Conservation (phyloP, 2,329 filamentous ascomycete species). For the Clonostachys chloroleuca region DNA sequence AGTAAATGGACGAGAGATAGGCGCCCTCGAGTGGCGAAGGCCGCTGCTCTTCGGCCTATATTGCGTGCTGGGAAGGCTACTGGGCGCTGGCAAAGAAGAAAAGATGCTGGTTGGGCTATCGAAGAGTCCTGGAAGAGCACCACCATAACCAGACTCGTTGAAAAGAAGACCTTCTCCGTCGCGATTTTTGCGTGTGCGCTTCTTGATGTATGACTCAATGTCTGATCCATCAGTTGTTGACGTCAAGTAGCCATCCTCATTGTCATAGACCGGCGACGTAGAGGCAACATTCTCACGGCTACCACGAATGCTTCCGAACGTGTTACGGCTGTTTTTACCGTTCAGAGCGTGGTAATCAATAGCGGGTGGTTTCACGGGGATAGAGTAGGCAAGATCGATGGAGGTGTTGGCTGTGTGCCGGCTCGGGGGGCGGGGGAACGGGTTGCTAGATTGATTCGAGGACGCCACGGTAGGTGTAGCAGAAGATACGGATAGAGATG, state of each 20-base stretch:
- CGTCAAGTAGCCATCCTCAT: constrained; percentile 7
- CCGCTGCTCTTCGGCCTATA: no score
- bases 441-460: constrained; percentile 33
- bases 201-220: constrained; percentile 16
- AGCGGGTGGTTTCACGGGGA: neutral
- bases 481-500: constrained; percentile 18
- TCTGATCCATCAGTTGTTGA: constrained; percentile 18
- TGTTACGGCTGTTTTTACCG: constrained; percentile 4
- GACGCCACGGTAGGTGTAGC: constrained; percentile 29
- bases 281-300: neutral
- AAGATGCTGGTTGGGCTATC: constrained; percentile 1
- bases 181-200: constrained; percentile 4
- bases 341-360: neutral
- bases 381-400: constrained; percentile 24
- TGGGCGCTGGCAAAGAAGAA: no score
- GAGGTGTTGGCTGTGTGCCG: constrained; percentile 42
- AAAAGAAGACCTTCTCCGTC: constrained; percentile 15
- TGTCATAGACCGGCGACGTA: neutral
- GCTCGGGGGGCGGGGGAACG: constrained; percentile 29
- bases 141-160: constrained; percentile 14
- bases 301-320: neutral
- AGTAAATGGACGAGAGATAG: neutral
- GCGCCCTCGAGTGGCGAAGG: neutral
- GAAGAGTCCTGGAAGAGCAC: constrained; percentile 12
- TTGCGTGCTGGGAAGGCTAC: no score